Percentiles rank a stretch among this genome's conserved stretches.
Conservation (phyloP, 306 rosid species). For the Albizia julibrissin region DNA sequence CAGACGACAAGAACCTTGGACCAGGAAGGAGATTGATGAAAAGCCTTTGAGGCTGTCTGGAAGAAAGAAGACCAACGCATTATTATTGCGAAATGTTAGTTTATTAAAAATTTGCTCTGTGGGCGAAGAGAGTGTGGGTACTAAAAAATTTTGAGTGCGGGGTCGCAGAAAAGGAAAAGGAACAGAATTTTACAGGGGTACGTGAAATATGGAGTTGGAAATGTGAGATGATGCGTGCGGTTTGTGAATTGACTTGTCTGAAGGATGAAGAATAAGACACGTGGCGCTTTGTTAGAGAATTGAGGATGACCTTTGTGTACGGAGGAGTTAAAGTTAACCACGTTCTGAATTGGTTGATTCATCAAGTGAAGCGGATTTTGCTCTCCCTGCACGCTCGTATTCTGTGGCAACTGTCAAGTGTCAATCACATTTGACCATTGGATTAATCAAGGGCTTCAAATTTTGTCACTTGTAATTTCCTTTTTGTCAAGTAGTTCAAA, state of each 20-base stretch:
- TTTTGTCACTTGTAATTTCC: not conserved
- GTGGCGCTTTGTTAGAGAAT: constrained; percentile 1
- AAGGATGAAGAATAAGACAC: constrained; percentile 21
- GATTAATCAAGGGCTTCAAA: not conserved
- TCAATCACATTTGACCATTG: not conserved
- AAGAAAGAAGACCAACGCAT: constrained; percentile 59
- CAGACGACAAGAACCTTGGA: constrained; percentile 67
- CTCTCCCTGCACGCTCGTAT: not conserved
- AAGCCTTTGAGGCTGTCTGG: constrained; percentile 55
- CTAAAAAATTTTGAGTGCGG: not conserved
- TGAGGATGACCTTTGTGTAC: constrained; percentile 20
- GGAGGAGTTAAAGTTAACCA: constrained; percentile 29
- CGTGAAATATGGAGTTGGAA: not conserved
- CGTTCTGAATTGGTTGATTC: constrained; percentile 26
- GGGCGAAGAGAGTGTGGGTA: not conserved
- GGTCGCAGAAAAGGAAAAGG: constrained; percentile 21
- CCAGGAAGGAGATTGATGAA: constrained; percentile 58
- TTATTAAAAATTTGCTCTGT: not conserved
- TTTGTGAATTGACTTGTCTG: constrained; percentile 13
- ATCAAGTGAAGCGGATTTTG: not conserved
- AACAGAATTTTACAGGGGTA: constrained; percentile 2
- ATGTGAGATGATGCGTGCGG: constrained; percentile 11
- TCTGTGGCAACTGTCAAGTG: not conserved
- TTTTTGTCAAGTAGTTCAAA: not conserved
- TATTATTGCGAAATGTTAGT: constrained; percentile 14